Conservation (phyloP, 2,329 filamentous ascomycete species). For the Xylariaceae sp. region DNA sequence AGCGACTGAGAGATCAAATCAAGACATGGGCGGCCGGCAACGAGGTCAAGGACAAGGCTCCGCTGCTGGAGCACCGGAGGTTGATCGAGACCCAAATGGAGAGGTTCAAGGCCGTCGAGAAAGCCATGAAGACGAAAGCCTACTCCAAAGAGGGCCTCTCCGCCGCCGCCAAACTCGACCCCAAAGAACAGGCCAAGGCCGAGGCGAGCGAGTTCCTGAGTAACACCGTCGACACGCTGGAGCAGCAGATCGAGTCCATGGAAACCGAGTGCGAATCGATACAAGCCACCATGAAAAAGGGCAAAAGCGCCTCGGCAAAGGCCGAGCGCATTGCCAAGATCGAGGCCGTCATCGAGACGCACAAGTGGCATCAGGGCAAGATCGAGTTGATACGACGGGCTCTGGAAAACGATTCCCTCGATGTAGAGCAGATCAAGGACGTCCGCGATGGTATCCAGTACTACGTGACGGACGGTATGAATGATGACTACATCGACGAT, state of each 20-base stretch:
- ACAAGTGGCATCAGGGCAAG: constrained; percentile 95
- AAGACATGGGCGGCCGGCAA: constrained; percentile 99
- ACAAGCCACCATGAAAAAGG: constrained; percentile 89
- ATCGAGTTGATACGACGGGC: constrained; percentile 87
- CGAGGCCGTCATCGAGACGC: constrained; percentile 78
- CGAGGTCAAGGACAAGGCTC: constrained; percentile 99
- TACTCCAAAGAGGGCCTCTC: constrained; percentile 98
- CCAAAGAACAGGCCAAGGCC: constrained; percentile 93
- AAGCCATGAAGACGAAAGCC: constrained; percentile 99
- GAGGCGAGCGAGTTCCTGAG: constrained; percentile 85
- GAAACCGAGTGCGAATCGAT: constrained; percentile 88
- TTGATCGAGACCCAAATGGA: constrained; percentile 99
- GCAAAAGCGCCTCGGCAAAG: constrained; percentile 81
- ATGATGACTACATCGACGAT: constrained; percentile 88
- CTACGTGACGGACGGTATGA: constrained; percentile 88
- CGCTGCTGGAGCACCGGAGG: constrained; percentile 87
- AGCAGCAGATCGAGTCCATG: constrained; percentile 86
- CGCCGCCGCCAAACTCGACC: constrained; percentile 87
- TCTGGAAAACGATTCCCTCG: constrained; percentile 88
- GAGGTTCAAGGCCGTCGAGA: constrained; percentile 99
- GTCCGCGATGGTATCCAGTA: constrained; percentile 92
- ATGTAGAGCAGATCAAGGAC: constrained; percentile 81
- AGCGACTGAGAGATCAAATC: constrained; percentile 95
- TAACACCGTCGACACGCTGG: constrained; percentile 85
- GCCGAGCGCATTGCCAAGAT: constrained; percentile 86